Percentiles rank a stretch among this genome's conserved stretches.
Conservation (phyloP, 345 rosid species). For the Lumnitzera littorea region DNA sequence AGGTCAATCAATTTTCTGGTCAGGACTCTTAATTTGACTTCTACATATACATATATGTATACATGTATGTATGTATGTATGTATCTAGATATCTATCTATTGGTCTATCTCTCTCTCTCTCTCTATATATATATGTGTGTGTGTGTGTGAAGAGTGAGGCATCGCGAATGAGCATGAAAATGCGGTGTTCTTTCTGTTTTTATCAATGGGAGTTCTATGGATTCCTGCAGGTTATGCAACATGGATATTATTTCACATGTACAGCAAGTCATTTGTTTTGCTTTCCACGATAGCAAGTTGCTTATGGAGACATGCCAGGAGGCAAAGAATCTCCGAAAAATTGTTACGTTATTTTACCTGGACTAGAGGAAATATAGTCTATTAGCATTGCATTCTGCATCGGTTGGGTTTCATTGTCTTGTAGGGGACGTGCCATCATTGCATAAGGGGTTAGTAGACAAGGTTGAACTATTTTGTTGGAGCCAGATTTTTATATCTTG, state of each 20-base stretch:
- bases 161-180: no score
- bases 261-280: constrained; percentile 98
- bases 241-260: constrained; percentile 94
- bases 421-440: neutral
- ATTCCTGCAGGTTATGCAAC: constrained; percentile 68
- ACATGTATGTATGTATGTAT: no score
- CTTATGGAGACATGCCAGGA: constrained; percentile 97
- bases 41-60: no score
- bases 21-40: no score
- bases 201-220: neutral
- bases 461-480: neutral
- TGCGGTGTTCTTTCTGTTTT: no score
- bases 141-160: no score
- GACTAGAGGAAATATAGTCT: constrained; percentile 27
- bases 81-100: no score
- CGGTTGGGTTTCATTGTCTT: neutral
- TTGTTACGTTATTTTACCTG: constrained; percentile 86
- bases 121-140: no score
- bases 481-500: no score
- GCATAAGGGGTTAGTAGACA: neutral
- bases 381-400: neutral
- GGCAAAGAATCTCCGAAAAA: constrained; percentile 84
- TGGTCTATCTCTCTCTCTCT: no score
- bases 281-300: constrained; percentile 86
- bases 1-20: no score